These are phyloP conservation scores for Dryas octopetala DNA, from an alignment of 306 rosid genomes.

Conservation along the genomic window DNA sequence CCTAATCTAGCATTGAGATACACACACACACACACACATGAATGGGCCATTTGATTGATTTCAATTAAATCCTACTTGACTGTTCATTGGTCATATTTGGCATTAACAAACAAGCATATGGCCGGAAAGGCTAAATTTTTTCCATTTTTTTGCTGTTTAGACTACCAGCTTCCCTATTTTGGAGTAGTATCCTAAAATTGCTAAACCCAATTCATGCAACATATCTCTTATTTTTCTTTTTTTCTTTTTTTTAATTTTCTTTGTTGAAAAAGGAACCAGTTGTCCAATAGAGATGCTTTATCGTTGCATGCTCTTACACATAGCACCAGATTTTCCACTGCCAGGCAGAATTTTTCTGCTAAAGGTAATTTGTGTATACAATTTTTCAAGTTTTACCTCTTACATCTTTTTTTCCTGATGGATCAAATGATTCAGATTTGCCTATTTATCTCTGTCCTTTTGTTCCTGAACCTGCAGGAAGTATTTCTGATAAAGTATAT, in stretches of 20 bases:
- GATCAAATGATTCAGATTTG: neutral
- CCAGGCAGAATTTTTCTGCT: slow-evolving; percentile 40
- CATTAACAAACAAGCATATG: neutral
- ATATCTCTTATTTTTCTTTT: neutral
- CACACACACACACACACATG: neutral
- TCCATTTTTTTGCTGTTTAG: neutral
- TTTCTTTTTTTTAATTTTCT: neutral
- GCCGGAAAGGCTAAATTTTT: neutral
- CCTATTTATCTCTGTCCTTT: slow-evolving; percentile 12
- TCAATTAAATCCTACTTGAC: neutral
- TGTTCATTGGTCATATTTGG: neutral
- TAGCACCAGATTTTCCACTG: slow-evolving; percentile 46
- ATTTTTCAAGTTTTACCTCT: neutral
- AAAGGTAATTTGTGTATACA: slow-evolving; percentile 47
- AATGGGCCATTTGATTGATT: neutral
- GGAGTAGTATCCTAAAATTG: neutral
- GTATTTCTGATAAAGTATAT: slow-evolving; percentile 39
- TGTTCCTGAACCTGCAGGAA: slow-evolving; percentile 44
- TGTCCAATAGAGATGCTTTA: slow-evolving; percentile 35
- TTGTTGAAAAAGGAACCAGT: slow-evolving; percentile 38
- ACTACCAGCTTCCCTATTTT: neutral
- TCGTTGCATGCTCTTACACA: slow-evolving; percentile 25
- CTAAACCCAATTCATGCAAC: neutral
- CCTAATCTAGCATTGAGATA: too few relatives aligned
- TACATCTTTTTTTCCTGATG: neutral